Percentiles rank a stretch among this genome's conserved stretches.
Evolutionary conservation across 257 asterid genomes (phyloP).

Genomic region (Scutellaria baicalensis): DNA sequence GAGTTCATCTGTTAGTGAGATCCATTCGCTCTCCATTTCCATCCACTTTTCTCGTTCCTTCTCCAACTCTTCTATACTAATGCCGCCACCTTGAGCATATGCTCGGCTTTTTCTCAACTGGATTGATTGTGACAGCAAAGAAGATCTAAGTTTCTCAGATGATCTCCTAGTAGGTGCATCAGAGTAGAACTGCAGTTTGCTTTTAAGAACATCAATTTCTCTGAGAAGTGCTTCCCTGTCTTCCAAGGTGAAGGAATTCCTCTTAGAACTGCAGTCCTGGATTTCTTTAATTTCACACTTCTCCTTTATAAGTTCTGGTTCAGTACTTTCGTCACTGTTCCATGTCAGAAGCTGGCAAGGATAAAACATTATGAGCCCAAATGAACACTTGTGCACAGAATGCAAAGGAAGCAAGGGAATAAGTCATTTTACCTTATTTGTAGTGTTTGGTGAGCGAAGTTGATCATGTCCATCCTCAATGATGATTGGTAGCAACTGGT

Average conservation of each 20-base stretch:
- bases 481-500: slow-evolving; percentile 35
- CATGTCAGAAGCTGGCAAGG: slow-evolving; percentile 56
- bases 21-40: slow-evolving; percentile 99
- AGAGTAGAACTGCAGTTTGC: slow-evolving; percentile 43
- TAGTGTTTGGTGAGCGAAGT: slow-evolving; percentile 14
- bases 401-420: background rate
- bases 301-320: slow-evolving; percentile 45
- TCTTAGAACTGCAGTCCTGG: slow-evolving; percentile 15
- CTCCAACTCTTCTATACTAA: slow-evolving; percentile 65
- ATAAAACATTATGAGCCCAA: background rate
- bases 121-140: slow-evolving; percentile 75
- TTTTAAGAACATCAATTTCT: slow-evolving; percentile 61
- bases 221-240: slow-evolving; percentile 63
- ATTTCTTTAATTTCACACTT: slow-evolving; percentile 52
- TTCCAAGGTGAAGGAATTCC: slow-evolving; percentile 31
- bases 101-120: slow-evolving; percentile 68
- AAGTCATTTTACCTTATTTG: slow-evolving; percentile 28
- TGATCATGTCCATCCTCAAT: slow-evolving; percentile 31
- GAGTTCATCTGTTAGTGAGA: slow-evolving; percentile 84
- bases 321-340: slow-evolving; percentile 34
- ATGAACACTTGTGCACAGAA: background rate
- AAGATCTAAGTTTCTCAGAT: slow-evolving; percentile 57
- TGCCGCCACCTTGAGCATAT: slow-evolving; percentile 18
- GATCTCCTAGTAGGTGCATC: slow-evolving; percentile 55
- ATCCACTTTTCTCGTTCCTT: slow-evolving; percentile 81